Evolutionary conservation across 2,329 filamentous ascomycete genomes (phyloP).

Genomic region (Monascus ruber): DNA sequence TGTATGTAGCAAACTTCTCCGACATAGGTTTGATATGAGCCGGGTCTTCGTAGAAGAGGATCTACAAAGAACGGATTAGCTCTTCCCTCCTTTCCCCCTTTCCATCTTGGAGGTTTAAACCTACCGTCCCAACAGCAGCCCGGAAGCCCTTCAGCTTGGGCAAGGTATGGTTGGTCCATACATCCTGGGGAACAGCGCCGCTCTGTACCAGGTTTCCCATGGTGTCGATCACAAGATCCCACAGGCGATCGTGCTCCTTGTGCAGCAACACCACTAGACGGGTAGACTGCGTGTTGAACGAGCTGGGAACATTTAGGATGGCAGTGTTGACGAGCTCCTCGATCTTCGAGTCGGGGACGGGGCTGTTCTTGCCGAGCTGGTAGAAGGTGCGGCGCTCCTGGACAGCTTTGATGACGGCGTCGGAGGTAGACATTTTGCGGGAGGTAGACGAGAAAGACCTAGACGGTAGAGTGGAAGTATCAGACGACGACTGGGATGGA

Average conservation of each 20-base stretch:
- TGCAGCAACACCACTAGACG: slow-evolving; percentile 68
- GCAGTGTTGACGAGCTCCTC: slow-evolving; percentile 32
- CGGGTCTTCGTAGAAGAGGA: slow-evolving; percentile 80
- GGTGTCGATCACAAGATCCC: slow-evolving; percentile 58
- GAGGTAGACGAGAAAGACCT: slow-evolving; percentile 1
- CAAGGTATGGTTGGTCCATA: slow-evolving; percentile 41
- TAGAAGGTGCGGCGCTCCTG: slow-evolving; percentile 27
- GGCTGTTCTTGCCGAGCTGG: slow-evolving; percentile 21
- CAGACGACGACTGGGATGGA: slow-evolving; percentile 22
- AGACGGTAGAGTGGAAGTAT: slow-evolving; percentile 7
- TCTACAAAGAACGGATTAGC: slow-evolving; percentile 13
- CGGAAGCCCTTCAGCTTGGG: slow-evolving; percentile 50
- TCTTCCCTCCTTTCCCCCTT: background rate
- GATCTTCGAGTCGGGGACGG: slow-evolving; percentile 26
- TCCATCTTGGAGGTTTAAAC: slow-evolving; percentile 15
- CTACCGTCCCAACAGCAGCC: slow-evolving; percentile 63
- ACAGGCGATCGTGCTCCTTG: slow-evolving; percentile 76
- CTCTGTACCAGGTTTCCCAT: slow-evolving; percentile 58
- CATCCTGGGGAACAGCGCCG: slow-evolving; percentile 35
- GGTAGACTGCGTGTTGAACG: slow-evolving; percentile 83
- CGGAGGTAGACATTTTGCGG: slow-evolving; percentile 6
- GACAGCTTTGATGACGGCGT: slow-evolving; percentile 19
- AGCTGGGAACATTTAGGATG: slow-evolving; percentile 59
- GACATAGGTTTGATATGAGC: slow-evolving; percentile 54
- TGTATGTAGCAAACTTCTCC: slow-evolving; percentile 59